These are phyloP conservation scores for Alternaria atra DNA, from an alignment of 2,329 filamentous ascomycete genomes.

Conservation along the genomic window DNA sequence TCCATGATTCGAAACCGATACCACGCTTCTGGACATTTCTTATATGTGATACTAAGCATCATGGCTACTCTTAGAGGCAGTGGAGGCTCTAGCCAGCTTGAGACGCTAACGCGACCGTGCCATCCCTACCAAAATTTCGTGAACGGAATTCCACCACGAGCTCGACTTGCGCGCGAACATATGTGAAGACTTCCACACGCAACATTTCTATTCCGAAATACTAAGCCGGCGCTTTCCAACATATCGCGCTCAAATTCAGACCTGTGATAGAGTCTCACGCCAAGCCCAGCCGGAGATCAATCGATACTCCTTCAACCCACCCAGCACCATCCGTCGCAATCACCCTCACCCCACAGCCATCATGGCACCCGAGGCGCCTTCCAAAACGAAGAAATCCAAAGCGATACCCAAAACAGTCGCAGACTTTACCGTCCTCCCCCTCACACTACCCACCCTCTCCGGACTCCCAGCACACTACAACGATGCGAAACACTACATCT, in stretches of 20 bases:
- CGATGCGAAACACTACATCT: conserved; percentile 78
- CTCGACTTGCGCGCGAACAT: conserved; percentile 7
- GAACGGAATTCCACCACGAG: conserved; percentile 22
- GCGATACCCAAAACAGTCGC: conserved; percentile 51
- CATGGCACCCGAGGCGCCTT: conserved; percentile 31
- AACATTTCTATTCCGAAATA: background rate
- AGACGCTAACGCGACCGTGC: conserved; percentile 29
- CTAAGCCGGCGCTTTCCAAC: background rate
- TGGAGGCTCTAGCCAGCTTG: background rate
- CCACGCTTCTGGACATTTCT: background rate
- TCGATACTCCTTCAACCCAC: background rate
- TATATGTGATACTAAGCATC: background rate
- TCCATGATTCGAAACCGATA: background rate
- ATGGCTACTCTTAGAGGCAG: background rate
- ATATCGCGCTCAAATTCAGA: background rate
- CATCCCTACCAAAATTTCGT: conserved; percentile 48
- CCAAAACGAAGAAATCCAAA: conserved; percentile 26
- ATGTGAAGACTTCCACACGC: background rate
- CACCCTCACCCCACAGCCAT: conserved; percentile 7
- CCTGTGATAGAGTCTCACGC: background rate
- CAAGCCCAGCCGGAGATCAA: too few relatives aligned
- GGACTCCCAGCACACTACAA: conserved; percentile 59
- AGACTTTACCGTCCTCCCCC: conserved; percentile 74
- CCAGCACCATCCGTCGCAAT: background rate
- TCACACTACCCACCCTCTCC: conserved; percentile 61